Percentiles rank a stretch among this genome's conserved stretches.
These are phyloP conservation scores for Xylogone sp. DNA, from an alignment of 2,329 filamentous ascomycete genomes.

Conservation along the genomic window DNA sequence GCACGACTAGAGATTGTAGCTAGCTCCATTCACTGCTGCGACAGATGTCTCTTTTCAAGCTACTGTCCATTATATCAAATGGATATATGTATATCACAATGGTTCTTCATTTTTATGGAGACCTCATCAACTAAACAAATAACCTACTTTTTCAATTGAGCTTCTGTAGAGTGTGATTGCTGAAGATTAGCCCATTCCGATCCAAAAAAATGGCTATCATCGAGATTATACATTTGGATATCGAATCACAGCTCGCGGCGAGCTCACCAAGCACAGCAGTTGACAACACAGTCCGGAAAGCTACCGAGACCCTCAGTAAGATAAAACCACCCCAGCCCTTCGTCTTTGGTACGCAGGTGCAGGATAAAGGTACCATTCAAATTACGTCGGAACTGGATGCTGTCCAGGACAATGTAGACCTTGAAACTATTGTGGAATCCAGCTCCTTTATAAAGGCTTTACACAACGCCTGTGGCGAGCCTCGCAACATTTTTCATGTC, in stretches of 20 bases:
- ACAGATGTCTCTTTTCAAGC: no score
- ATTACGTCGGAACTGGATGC: neutral
- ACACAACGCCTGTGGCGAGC: conserved; percentile 4
- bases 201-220: neutral
- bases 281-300: neutral
- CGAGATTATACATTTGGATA: neutral
- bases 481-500: conserved; percentile 10
- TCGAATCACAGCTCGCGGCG: neutral
- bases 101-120: no score
- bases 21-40: no score
- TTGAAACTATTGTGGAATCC: conserved; percentile 4
- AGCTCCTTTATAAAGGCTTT: neutral
- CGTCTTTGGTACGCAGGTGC: conserved; percentile 3
- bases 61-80: no score
- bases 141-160: no score
- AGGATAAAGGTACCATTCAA: conserved; percentile 3
- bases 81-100: no score
- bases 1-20: no score
- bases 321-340: neutral
- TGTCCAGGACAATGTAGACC: neutral
- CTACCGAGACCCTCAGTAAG: neutral
- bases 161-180: no score
- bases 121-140: no score
- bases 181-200: no score
- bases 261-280: neutral